Evolutionary conservation across 176 grass and related monocot genomes (phyloP), one percentile per base, ranked within the genome.

Genomic region (Elymus sibiricus): DNA sequence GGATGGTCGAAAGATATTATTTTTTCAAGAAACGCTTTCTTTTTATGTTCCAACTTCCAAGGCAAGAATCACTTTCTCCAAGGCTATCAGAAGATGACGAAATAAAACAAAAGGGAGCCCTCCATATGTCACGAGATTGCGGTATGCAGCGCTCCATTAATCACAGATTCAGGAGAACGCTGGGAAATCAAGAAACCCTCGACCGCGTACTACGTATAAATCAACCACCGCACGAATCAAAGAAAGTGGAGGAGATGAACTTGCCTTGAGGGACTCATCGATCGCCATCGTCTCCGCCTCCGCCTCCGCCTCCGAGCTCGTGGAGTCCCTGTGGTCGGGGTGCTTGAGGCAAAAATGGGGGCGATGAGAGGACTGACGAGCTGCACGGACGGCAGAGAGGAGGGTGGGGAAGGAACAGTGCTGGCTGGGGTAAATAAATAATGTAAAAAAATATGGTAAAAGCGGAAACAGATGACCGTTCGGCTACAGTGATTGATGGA

Each of bases 401-500:
- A 51, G 43, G 72, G 28, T 11, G 17, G 62, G 6, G 6, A 19
- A 14, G 16, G 8, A 63, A 1, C 15, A 8, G 24, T 17, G 61
- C 24, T 28, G 26, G 43, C 6, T 28, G 47, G 47, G 47, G 47
- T 51, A 51, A 22, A 32, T 37, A 34, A 22, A 5, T 46, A 72
- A 46, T 2, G 15, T 38, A 22, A n/a, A 44, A 44, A 84, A 44
- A 29, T n/a, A 29, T 11, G 21, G 26, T 37, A 31, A 66, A 82
- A 46, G n/a, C 24, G 9, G 34, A 16, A 38, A 38, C 11, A 84
- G 56, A 5, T 19, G 16, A 63, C 42, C 76, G 87, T 72, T 83
- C 10, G 19, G 27, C 38, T 71, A 71, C 64, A 88, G 81, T 38
- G 80, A 83, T 43, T 78, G 74, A 62, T 78, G 11, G 79, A 69